Evolutionary conservation across 2,329 filamentous ascomycete species (phyloP), one percentile per base, ranked within the genome.

Genomic region (Dactylellina leptospora): DNA sequence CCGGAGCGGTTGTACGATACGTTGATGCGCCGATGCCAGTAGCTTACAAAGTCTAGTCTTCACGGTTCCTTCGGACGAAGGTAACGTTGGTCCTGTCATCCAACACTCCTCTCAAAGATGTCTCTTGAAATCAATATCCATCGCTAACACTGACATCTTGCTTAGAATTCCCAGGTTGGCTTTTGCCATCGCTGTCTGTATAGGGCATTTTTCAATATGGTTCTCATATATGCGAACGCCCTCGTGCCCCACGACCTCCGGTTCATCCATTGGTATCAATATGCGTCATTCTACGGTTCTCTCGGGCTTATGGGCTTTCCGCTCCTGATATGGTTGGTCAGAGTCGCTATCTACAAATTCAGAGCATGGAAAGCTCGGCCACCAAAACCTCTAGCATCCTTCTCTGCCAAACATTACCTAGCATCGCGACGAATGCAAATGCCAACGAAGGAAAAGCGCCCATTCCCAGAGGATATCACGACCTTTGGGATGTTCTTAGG

Each of bases 191-290:
- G 38, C 33, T 48, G 63, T 55, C 55, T 38, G 47, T 61, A 50
- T 30, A 61, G 56, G 56, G 42, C 64, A 33, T 16, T n/a, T 40
- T 33, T 60, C 44, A 56, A 54, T 13, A 72, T 72, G 68, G 68
- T 72, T 50, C 68, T 72, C 59, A 64, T 53, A 27, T 72, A 64
- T 42, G 56, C 18, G 16, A 72, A 72, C 18, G 23, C 59, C n/a
- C 23, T 72, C 20, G 68, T 72, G 8, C 53, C 68, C n/a, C 47
- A 48, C 20, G 53, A 72, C 2, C 45, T 59, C 33, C 51, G 68
- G 44, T 66, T 72, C 33, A 40, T 58, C 11, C 47, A 48, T 13
- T 64, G 68, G 68, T 72, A 45, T 30, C 68, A 72, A 61, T 66
- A 40, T 23, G 68, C 58, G 25, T 51, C 60, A 8, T 66, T 72